phyloP scores from a whole-genome alignment of 2,329 filamentous ascomycete species.

The Clonostachys solani region DNA sequence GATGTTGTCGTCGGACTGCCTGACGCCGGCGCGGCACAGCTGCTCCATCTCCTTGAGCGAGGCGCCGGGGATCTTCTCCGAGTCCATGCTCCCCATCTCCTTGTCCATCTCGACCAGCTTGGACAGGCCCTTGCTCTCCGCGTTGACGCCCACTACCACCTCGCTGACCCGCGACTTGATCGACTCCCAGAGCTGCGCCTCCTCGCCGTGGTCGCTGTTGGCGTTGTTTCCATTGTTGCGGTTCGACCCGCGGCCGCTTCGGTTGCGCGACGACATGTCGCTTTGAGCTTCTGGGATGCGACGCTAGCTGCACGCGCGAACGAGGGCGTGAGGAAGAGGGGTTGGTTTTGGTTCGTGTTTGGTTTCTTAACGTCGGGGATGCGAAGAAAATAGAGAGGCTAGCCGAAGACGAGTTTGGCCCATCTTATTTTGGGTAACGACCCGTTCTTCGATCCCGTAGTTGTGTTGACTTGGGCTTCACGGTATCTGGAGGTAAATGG shows the following conservation, averaged over 20 bases:
- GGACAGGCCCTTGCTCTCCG: constrained; percentile 33
- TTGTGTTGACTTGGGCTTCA: too few species aligned
- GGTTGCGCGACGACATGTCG: constrained; percentile 19
- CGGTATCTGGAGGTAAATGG: too few species aligned
- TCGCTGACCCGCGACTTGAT: constrained; percentile 32
- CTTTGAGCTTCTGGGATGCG: too few species aligned
- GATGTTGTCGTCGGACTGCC: constrained; percentile 30
- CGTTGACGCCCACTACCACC: constrained; percentile 32
- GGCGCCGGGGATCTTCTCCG: constrained; percentile 27
- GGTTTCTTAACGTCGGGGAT: too few species aligned
- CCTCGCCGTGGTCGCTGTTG: constrained; percentile 29
- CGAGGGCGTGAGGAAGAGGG: too few species aligned
- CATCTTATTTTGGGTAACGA: too few species aligned
- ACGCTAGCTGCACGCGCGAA: too few species aligned
- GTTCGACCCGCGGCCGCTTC: constrained; percentile 37
- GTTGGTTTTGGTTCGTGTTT: too few species aligned
- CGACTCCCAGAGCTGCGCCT: constrained; percentile 35
- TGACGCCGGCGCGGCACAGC: constrained; percentile 34
- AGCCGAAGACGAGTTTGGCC: too few species aligned
- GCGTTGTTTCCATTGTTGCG: constrained; percentile 32
- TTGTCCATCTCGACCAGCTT: constrained; percentile 34
- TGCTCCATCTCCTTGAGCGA: constrained; percentile 37
- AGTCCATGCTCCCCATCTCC: constrained; percentile 29
- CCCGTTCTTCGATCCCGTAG: too few species aligned
- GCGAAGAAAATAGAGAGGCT: too few species aligned